phyloP scores from a whole-genome alignment of 805 yeast genomes.

The Priceomyces carsonii region DNA sequence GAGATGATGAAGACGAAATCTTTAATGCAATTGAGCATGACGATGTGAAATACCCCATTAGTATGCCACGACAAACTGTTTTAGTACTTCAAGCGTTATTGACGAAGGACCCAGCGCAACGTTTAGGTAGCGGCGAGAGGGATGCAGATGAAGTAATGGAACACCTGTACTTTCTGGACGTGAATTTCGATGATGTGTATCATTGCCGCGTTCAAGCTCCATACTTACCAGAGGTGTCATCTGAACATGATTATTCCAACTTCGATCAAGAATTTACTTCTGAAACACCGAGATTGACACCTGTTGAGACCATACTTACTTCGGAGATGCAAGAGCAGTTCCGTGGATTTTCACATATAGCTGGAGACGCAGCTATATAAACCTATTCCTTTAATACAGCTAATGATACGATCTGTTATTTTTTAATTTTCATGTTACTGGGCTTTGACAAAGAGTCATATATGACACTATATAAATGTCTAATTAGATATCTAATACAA shows the following conservation, averaged over 20 bases:
- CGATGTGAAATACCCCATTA: slow-evolving; percentile 95
- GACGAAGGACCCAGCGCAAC: slow-evolving; percentile 80
- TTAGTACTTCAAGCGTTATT: slow-evolving; percentile 87
- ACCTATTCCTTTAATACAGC: not conserved
- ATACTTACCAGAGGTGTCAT: slow-evolving; percentile 79
- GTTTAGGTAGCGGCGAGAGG: slow-evolving; percentile 83
- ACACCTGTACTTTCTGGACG: slow-evolving; percentile 89
- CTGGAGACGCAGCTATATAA: slow-evolving; percentile 53
- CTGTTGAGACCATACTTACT: slow-evolving; percentile 84
- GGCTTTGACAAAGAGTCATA: not conserved
- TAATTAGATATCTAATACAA: too few relatives aligned
- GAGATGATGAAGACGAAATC: slow-evolving; percentile 95
- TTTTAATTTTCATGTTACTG: not conserved
- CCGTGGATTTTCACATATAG: slow-evolving; percentile 91
- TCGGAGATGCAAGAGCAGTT: slow-evolving; percentile 93
- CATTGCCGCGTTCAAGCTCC: slow-evolving; percentile 79
- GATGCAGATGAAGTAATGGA: slow-evolving; percentile 95
- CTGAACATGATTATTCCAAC: slow-evolving; percentile 88
- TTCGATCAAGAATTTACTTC: slow-evolving; percentile 94
- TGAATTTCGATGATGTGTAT: slow-evolving; percentile 85
- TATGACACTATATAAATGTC: not conserved
- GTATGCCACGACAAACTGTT: slow-evolving; percentile 96
- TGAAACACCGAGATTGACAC: slow-evolving; percentile 92
- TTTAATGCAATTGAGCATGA: slow-evolving; percentile 95
- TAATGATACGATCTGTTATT: too few relatives aligned